Evolutionary conservation across 2,329 filamentous ascomycete genomes (phyloP).

Genomic region (Colletotrichum sublineola): DNA sequence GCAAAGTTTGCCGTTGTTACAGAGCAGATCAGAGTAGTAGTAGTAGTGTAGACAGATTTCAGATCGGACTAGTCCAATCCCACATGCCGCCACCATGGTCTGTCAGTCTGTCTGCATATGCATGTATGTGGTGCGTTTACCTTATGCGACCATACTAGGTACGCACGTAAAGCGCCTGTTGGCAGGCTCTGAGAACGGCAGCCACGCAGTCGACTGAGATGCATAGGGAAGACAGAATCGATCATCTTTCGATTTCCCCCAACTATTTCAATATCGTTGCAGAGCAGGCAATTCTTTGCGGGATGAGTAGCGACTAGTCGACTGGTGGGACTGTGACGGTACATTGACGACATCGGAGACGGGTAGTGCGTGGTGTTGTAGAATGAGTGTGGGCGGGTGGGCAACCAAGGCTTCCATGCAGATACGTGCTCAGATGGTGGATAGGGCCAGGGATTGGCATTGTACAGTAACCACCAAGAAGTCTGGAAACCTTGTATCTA

Average conservation of each 20-base stretch:
- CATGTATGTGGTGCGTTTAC: slow-evolving; percentile 19
- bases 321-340: slow-evolving; percentile 1
- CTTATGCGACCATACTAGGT: not conserved
- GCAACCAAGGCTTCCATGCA: slow-evolving; percentile 29
- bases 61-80: slow-evolving; percentile 6
- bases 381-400: slow-evolving; percentile 3
- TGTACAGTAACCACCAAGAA: too few relatives aligned
- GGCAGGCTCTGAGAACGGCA: slow-evolving; percentile 12
- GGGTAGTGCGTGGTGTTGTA: slow-evolving; percentile 10
- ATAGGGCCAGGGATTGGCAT: slow-evolving; percentile 23
- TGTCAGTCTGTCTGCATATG: slow-evolving; percentile 15
- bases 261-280: not conserved
- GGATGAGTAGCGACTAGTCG: slow-evolving; percentile 16
- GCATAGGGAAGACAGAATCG: not conserved
- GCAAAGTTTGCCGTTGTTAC: slow-evolving; percentile 2
- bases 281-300: slow-evolving; percentile 12
- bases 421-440: slow-evolving; percentile 5
- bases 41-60: not conserved
- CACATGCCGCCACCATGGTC: slow-evolving; percentile 1
- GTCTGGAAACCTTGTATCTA: too few relatives aligned
- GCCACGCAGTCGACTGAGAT: slow-evolving; percentile 20
- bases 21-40: not conserved
- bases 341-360: slow-evolving; percentile 29
- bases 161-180: slow-evolving; percentile 29
- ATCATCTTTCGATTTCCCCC: not conserved